Evolutionary conservation across 169 alveolate genomes (phyloP), one percentile per base, ranked within the genome.

Genomic region (Babesia microti): DNA sequence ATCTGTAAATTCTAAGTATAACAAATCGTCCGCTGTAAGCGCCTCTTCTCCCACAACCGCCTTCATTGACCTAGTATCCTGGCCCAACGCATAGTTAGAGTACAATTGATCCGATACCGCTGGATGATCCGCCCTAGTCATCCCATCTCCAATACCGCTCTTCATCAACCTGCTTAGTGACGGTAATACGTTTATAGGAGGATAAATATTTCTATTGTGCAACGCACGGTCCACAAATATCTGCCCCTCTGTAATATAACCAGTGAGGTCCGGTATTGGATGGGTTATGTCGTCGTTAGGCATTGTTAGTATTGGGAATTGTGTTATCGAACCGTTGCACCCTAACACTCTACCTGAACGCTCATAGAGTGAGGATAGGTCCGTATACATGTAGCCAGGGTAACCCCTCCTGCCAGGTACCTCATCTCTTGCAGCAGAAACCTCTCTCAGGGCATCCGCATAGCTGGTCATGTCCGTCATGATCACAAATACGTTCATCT

Each of bases 11-110:
- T 97, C 99, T 49, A 97, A 80, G 68, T 92, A 94, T 41, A 95
- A 84, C 46, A 88, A 76, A 66, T 96, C 99, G 69, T 94, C 98
- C 22, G 93, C 92, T 12, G 95, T 81, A 22, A 96, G 81, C 36
- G 99, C 99, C 89, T 96, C 99, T 76, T 96, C 99, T 30, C 99
- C 99, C 12, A 96, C 97, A 46, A 96, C 99, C 3, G 99, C 99
- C 81, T 93, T 94, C 98, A 96, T 95, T 29, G 99, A 97, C 34
- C 96, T 93, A 12, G 97, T 94, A 61, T 97, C 99, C 75, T 94
- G 97, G 30, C 99, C 99, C 39, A 94, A 90, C 56, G 99, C 99
- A 68, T 97, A 97, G 88, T 93, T 94, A 36, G 99, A 97, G 78
- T 97, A 97, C 45, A 97, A 78, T 85, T 97, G 97, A 65, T 93